Percentiles rank a stretch among this genome's conserved stretches.
Conservation (phyloP, 2,329 filamentous ascomycete species). For the Diplodia intermedia region DNA sequence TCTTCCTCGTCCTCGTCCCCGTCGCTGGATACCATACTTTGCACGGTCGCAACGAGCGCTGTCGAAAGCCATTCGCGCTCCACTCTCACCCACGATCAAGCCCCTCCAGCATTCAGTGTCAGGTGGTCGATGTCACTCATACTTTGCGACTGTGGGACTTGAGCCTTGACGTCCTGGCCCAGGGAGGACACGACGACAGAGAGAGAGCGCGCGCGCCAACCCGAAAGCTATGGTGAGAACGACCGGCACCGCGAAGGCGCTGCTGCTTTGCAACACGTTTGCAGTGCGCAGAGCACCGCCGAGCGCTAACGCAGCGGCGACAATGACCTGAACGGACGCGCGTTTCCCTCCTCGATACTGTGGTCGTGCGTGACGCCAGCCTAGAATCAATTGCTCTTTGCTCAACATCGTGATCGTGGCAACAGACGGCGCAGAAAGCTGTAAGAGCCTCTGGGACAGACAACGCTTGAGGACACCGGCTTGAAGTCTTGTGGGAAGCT, state of each 20-base stretch:
- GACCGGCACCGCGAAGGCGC: not conserved
- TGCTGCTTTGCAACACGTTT: too few species aligned
- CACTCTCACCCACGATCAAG: not conserved
- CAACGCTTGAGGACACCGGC: not conserved
- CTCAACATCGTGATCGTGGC: not conserved
- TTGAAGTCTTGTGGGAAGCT: not conserved
- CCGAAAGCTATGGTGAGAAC: not conserved
- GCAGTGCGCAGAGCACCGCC: not conserved
- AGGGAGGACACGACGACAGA: not conserved
- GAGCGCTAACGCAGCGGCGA: not conserved
- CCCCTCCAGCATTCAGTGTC: not conserved
- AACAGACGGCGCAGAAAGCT: not conserved
- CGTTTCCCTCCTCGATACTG: not conserved
- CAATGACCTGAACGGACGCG: not conserved
- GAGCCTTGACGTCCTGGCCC: not conserved
- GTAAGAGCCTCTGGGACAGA: not conserved
- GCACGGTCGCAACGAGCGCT: too few species aligned
- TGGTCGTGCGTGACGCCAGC: not conserved
- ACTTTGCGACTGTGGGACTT: not conserved
- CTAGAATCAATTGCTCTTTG: not conserved
- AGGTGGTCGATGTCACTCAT: not conserved
- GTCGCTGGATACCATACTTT: not conserved
- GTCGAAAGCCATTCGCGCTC: not conserved
- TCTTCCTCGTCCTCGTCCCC: not conserved
- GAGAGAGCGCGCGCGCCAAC: too few species aligned